Evolutionary conservation across 768 basidiomycete genomes (phyloP).

Genomic region (Antrodiella citrinella): DNA sequence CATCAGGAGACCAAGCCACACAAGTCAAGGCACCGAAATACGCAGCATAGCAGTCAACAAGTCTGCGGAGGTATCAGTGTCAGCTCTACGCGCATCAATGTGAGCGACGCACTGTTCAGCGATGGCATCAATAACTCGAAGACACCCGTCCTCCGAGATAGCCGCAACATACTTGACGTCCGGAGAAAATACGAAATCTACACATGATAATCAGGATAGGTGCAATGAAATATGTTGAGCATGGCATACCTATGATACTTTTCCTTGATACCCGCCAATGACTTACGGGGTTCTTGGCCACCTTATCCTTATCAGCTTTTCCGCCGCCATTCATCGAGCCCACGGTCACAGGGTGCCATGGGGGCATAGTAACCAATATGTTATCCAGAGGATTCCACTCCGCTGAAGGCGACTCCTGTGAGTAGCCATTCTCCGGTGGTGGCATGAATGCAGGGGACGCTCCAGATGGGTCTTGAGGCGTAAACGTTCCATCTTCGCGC

Average conservation of each 20-base stretch:
- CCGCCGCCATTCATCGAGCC: constrained; percentile 25
- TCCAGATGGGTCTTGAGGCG: constrained; percentile 45
- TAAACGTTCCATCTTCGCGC: constrained; percentile 77
- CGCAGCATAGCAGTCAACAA: constrained; percentile 90
- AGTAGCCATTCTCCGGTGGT: constrained; percentile 18
- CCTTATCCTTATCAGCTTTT: constrained; percentile 51
- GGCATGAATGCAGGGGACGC: constrained; percentile 7
- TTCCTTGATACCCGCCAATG: constrained; percentile 79
- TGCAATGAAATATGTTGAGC: no score
- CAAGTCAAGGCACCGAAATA: constrained; percentile 92
- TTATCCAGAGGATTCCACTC: constrained; percentile 75
- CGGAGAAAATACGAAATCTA: constrained; percentile 90
- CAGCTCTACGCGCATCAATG: constrained; percentile 1
- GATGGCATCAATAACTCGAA: constrained; percentile 83
- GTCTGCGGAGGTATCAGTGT: constrained; percentile 32
- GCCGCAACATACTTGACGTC: constrained; percentile 87
- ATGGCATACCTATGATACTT: constrained; percentile 53
- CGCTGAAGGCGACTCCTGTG: constrained; percentile 23
- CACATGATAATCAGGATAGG: not conserved
- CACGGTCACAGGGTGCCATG: constrained; percentile 70
- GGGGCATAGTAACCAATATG: constrained; percentile 74
- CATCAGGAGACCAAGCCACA: constrained; percentile 93
- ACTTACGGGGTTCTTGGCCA: constrained; percentile 79
- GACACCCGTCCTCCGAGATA: constrained; percentile 86
- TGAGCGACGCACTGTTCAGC: constrained; percentile 63